Percentiles rank a stretch among this genome's conserved stretches.
Conservation (phyloP, 169 alveolate species). For the Babesia microti region DNA sequence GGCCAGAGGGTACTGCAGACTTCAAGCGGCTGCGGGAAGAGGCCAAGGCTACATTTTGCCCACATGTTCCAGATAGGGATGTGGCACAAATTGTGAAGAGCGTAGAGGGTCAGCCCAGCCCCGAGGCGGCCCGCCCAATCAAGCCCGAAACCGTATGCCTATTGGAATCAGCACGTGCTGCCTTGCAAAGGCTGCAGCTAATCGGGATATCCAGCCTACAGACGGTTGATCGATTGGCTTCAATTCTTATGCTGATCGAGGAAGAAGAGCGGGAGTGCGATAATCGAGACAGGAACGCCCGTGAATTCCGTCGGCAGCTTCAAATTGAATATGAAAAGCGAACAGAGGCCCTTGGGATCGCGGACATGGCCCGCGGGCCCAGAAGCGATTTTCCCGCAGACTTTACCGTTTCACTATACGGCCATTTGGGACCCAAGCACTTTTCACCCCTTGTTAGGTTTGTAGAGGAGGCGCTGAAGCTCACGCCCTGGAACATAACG, state of each 20-base stretch:
- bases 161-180: slow-evolving; percentile 65
- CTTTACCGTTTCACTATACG: slow-evolving; percentile 27
- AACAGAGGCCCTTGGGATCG: slow-evolving; percentile 28
- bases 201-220: slow-evolving; percentile 54
- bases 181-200: slow-evolving; percentile 49
- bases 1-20: slow-evolving; percentile 30
- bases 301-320: slow-evolving; percentile 18
- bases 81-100: slow-evolving; percentile 53
- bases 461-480: slow-evolving; percentile 65
- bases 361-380: slow-evolving; percentile 12
- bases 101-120: slow-evolving; percentile 36
- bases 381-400: slow-evolving; percentile 16
- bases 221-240: slow-evolving; percentile 42
- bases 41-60: slow-evolving; percentile 55
- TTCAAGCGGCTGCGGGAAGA: slow-evolving; percentile 48
- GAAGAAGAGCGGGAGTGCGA: slow-evolving; percentile 39
- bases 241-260: slow-evolving; percentile 17
- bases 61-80: slow-evolving; percentile 58
- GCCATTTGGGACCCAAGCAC: slow-evolving; percentile 16
- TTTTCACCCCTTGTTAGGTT: slow-evolving; percentile 37
- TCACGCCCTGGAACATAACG: slow-evolving; percentile 74
- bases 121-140: slow-evolving; percentile 36
- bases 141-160: slow-evolving; percentile 68
- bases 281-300: slow-evolving; percentile 11
- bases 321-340: slow-evolving; percentile 37